A percentile compares a stretch with the other conserved stretches of the same genome.
These are phyloP conservation scores for Pestalotiopsis sp. DNA, from an alignment of 2,329 filamentous ascomycete genomes.

Conservation along the genomic window DNA sequence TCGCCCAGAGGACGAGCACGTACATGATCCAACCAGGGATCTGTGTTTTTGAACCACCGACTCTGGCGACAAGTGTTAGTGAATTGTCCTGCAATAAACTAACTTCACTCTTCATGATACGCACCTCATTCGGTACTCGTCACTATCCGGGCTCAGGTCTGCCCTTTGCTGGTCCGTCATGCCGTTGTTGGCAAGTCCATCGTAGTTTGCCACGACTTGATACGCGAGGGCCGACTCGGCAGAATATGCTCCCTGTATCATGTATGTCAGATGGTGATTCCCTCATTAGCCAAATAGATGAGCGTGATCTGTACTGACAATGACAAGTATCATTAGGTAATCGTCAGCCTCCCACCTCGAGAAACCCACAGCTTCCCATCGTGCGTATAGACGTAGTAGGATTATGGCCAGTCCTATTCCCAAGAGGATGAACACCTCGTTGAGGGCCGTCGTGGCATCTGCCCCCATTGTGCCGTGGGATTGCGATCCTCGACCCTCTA, in stretches of 20 bases:
- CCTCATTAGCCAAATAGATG: neutral
- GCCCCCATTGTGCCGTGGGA: neutral
- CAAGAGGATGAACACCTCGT: neutral
- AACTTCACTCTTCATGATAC: slow-evolving; percentile 13
- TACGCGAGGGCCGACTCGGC: slow-evolving; percentile 31
- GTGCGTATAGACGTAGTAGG: neutral
- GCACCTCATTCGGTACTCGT: neutral
- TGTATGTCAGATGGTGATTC: neutral
- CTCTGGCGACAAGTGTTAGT: slow-evolving; percentile 20
- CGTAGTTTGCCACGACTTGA: slow-evolving; percentile 26
- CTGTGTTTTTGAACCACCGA: slow-evolving; percentile 37
- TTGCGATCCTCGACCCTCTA: no score
- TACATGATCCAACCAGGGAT: slow-evolving; percentile 30
- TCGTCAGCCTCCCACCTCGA: neutral
- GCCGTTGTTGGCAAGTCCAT: slow-evolving; percentile 34
- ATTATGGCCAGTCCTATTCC: neutral
- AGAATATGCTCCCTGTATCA: slow-evolving; percentile 21
- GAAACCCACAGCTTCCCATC: neutral
- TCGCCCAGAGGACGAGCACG: slow-evolving; percentile 26
- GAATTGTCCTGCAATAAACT: neutral
- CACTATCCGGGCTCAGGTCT: slow-evolving; percentile 15
- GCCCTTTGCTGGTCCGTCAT: slow-evolving; percentile 31
- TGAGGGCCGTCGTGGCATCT: neutral
- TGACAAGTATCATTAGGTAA: slow-evolving; percentile 1
- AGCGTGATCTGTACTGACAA: neutral